phyloP scores from a whole-genome alignment of 495 filamentous ascomycete genomes.

The Amphirosellinia nigrospora region DNA sequence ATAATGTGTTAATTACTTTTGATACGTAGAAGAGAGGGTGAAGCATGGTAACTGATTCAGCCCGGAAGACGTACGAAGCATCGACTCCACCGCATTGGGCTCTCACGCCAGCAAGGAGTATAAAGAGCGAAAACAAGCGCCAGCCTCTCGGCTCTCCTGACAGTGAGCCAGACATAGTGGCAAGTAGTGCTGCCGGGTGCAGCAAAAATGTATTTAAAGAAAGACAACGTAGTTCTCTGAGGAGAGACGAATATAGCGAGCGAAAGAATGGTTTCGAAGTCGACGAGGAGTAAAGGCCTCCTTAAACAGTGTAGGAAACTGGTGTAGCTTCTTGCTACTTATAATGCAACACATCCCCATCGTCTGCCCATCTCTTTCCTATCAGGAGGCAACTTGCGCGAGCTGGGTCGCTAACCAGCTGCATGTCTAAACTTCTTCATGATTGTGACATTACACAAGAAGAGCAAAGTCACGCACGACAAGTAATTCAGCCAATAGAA shows the following conservation, averaged over 20 bases:
- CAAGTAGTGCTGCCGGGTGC: background rate
- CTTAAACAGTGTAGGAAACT: background rate
- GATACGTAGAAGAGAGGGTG: too few species aligned
- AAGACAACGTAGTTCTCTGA: background rate
- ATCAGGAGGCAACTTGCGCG: background rate
- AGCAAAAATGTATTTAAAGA: background rate
- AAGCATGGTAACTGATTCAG: background rate
- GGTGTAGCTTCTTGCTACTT: background rate
- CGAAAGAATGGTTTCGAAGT: background rate
- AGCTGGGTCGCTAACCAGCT: background rate
- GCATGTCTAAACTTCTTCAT: conserved; percentile 11
- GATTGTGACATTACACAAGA: conserved; percentile 10
- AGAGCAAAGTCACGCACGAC: conserved; percentile 17
- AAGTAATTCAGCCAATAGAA: conserved; percentile 21
- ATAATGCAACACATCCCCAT: too few species aligned
- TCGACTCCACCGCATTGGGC: conserved; percentile 27
- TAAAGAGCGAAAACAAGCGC: conserved; percentile 28
- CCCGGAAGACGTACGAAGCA: conserved; percentile 12
- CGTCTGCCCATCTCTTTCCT: background rate
- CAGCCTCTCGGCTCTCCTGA: background rate
- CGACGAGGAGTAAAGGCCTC: background rate
- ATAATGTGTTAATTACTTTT: background rate
- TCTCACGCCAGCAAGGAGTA: conserved; percentile 28
- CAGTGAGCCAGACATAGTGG: conserved; percentile 8
- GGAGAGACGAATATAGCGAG: background rate